phyloP scores from a whole-genome alignment of 805 yeast genomes.

The Wickerhamomyces pijperi region DNA sequence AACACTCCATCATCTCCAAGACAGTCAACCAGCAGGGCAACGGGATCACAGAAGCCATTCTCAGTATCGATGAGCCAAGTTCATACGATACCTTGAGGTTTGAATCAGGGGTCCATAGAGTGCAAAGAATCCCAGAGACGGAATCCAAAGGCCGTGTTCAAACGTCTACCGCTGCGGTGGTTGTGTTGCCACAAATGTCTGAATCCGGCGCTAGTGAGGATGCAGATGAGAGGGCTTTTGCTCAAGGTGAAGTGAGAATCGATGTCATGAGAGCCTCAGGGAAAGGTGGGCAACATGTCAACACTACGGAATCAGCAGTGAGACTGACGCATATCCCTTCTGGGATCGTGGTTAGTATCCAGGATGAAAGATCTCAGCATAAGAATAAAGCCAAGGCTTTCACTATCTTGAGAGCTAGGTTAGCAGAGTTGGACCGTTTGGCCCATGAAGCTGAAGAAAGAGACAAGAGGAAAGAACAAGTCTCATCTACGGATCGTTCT shows the following conservation, averaged over 20 bases:
- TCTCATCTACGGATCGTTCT: conserved; percentile 77
- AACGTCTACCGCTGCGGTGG: conserved; percentile 93
- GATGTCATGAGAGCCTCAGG: conserved; percentile 98
- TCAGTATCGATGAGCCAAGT: conserved; percentile 65
- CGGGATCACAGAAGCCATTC: conserved; percentile 68
- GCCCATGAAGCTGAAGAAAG: conserved; percentile 57
- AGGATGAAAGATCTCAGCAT: conserved; percentile 93
- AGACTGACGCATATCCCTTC: conserved; percentile 86
- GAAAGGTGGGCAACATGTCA: conserved; percentile 96
- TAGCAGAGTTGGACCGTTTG: conserved; percentile 70
- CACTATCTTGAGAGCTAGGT: conserved; percentile 64
- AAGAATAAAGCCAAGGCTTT: conserved; percentile 89
- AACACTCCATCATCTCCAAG: conserved; percentile 43
- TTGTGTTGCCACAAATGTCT: conserved; percentile 76
- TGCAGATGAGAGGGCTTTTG: conserved; percentile 58
- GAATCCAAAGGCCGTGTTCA: conserved; percentile 91
- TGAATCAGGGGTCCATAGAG: conserved; percentile 95
- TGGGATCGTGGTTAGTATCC: conserved; percentile 81
- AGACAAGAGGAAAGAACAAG: conserved; percentile 67
- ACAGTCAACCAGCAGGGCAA: conserved; percentile 46
- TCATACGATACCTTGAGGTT: conserved; percentile 62
- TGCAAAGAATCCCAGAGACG: conserved; percentile 87
- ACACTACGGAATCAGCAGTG: conserved; percentile 95
- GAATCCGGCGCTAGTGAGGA: conserved; percentile 36
- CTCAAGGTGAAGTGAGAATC: conserved; percentile 78